Base-by-base conservation (phyloP, 441 rosid genomes). In the Gossypium gossypioides region DNA sequence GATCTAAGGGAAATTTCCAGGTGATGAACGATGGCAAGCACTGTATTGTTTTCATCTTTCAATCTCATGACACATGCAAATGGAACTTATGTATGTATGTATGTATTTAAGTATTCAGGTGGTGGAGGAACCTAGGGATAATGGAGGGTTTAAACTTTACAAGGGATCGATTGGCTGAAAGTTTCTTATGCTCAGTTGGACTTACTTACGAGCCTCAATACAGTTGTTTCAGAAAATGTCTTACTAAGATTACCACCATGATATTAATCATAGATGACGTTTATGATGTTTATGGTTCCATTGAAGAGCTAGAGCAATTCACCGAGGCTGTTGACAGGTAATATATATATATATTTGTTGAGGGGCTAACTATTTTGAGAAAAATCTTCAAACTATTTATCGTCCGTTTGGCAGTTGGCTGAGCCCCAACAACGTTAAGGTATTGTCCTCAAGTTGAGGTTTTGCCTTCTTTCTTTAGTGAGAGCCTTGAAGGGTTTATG, bases 241-340 rank as follows among this genome's bases (percentile, higher is more conserved):
- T 85, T 1, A 82, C 89, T 0, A 84, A 84, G 77, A 81, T 65
- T 15, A 18, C 82, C 16, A 42, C 73, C 24, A 37, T 87, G 69
- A 25, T 87, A 25, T 15, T 81, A 12, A 57, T 77, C 6, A 79
- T 85, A 1, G 89, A 87, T 27, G 91, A 87, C 19, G 83, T 82
- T 40, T 87, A 85, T 8, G 89, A 85, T 63, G 12, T 85, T 29
- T 87, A 79, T 71, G 89, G 87, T 46, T 81, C 87, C 9, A 0
- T 84, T 21, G 76, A 85, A 3, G 89, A 87, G 56, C 72, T 87
- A 1, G 46, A 77, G 10, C 78, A 68, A 42, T 85, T 87, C 79
- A 85, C 91, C 6, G 8, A 73, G 0, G 89, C 84, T 0, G 74
- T 87, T 25, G 29, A 65, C 0, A 81, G 82, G 89, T 84, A 29